Percentiles rank a stretch among this genome's conserved stretches.
phyloP scores from a whole-genome alignment of 169 alveolate genomes.

The Eimeria tenella region DNA sequence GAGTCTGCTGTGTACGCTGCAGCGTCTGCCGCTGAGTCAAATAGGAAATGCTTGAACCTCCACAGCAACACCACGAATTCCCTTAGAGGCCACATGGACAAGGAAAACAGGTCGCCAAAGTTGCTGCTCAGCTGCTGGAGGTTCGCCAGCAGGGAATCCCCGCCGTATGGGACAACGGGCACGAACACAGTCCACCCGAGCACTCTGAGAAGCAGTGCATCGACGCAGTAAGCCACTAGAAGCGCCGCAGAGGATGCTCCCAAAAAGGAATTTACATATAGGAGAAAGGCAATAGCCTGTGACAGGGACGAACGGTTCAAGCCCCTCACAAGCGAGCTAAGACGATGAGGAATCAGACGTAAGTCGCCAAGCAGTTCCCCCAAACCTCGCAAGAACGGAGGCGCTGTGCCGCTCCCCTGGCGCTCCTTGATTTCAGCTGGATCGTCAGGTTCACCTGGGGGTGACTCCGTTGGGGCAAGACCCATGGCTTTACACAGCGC shows the following conservation, averaged over 20 bases:
- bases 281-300: constrained; percentile 26
- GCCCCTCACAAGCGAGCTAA: not conserved
- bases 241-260: constrained; percentile 65
- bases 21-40: not conserved
- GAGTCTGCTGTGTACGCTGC: not conserved
- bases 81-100: constrained; percentile 19
- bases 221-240: constrained; percentile 65
- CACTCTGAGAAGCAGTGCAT: constrained; percentile 41
- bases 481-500: constrained; percentile 9
- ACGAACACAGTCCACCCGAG: constrained; percentile 39
- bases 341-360: not conserved
- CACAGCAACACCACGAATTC: not conserved
- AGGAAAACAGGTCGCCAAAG: not conserved
- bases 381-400: not conserved
- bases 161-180: constrained; percentile 50
- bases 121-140: not conserved
- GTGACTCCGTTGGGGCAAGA: not conserved
- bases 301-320: constrained; percentile 31
- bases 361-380: not conserved
- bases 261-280: constrained; percentile 40
- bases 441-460: not conserved
- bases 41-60: not conserved
- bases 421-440: not conserved
- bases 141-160: not conserved
- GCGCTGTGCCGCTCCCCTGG: not conserved